Percentiles rank a stretch among this genome's conserved stretches.
phyloP scores from a whole-genome alignment of 345 rosid genomes.

The Eutrema japonicum region DNA sequence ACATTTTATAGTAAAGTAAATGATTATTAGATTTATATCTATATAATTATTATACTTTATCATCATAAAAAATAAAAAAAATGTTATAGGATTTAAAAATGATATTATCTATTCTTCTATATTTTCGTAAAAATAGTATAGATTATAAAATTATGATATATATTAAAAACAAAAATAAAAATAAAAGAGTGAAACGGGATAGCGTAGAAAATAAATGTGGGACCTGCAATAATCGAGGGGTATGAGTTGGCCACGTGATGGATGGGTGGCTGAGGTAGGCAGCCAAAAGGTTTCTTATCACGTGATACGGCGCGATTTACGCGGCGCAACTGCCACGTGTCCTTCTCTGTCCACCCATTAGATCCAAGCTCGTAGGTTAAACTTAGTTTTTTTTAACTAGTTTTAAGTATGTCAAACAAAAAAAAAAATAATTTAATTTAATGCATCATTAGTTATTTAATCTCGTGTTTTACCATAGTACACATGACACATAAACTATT shows the following conservation, averaged over 20 bases:
- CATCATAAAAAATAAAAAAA: no score
- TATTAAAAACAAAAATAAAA: neutral
- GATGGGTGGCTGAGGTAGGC: conserved; percentile 42
- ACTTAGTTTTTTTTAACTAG: neutral
- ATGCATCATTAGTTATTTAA: conserved; percentile 34
- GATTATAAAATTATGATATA: neutral
- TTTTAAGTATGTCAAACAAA: no score
- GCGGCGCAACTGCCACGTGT: conserved; percentile 46
- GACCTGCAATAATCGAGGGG: conserved; percentile 43
- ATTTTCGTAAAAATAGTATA: no score
- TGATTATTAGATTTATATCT: no score
- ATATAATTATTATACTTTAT: no score
- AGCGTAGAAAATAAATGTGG: conserved; percentile 36
- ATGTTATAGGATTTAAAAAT: no score
- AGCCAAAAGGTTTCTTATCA: conserved; percentile 39
- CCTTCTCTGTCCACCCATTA: neutral
- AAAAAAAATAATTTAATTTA: conserved; percentile 2
- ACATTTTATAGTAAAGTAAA: no score
- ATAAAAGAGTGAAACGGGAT: conserved; percentile 33
- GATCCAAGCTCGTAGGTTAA: conserved; percentile 13
- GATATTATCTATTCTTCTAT: no score
- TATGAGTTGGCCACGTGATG: conserved; percentile 50
- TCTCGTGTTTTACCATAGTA: conserved; percentile 34
- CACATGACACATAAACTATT: conserved; percentile 28
- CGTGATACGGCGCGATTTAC: conserved; percentile 42